Evolutionary conservation across 179 eudicot genomes (phyloP), one percentile per base, ranked within the genome.

Genomic region (Silene coronaria): DNA sequence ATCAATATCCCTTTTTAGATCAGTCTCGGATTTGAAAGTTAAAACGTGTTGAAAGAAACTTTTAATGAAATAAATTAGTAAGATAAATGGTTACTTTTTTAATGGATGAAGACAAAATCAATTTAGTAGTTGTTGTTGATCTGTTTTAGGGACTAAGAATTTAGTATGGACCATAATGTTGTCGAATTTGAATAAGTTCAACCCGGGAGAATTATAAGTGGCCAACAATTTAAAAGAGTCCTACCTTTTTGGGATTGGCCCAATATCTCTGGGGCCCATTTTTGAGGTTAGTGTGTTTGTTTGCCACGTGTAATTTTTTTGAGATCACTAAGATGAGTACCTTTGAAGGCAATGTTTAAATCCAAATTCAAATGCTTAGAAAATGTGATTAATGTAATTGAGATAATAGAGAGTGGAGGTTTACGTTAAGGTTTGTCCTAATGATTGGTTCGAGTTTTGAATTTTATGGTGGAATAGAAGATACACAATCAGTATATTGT

Each of bases 231-330:
- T 6, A 5, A 68, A 58, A 32, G 28, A 55, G 11, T 36, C 2
- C 36, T 66, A 58, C 57, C 38, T 57, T 76, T 76, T 77, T 28
- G 45, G 61, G 24, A 28, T 77, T 77, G 75, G 75, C 51, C 73
- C 46, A 58, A 23, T 3, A 73, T 60, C 17, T 34, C 16, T 11
- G 19, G 75, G 75, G 62, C 62, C 75, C 34, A 27, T 16, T 6
- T 46, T 53, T 51, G 3, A 9, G 48, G 48, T 42, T 38, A 38
- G 45, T 38, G 45, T 36, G 9, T 38, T 38, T 38, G 19, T 12
- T 14, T 53, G 58, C n/a, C 58, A 53, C 58, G 1, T 53, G 58
- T 53, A 53, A 13, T 14, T 48, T 51, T 48, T 51, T 51, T 51
- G 19, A 42, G 19, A 38, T 51, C 58, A 53, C 58, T n/a, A 53